These are phyloP conservation scores for Claviceps monticola DNA, from an alignment of 2,329 filamentous ascomycete genomes.

Conservation along the genomic window DNA sequence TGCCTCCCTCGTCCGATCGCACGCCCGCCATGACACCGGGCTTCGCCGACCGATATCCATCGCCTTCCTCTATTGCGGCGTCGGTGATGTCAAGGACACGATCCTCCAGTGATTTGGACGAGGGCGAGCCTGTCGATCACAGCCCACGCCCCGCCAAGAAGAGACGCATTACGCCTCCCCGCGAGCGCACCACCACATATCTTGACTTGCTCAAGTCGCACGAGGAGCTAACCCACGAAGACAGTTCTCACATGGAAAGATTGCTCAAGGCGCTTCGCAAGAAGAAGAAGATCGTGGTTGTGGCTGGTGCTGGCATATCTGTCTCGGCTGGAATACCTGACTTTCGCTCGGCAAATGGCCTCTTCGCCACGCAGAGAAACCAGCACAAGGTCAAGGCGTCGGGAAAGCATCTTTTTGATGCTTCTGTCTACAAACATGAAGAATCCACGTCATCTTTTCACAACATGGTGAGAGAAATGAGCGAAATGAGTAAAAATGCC, in stretches of 20 bases:
- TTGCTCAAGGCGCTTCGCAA: slow-evolving; percentile 64
- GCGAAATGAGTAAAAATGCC: slow-evolving; percentile 61
- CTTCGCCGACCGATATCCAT: slow-evolving; percentile 34
- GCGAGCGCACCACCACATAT: slow-evolving; percentile 64
- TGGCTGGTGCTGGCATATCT: slow-evolving; percentile 92
- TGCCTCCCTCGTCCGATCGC: slow-evolving; percentile 30
- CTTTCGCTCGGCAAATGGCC: slow-evolving; percentile 80
- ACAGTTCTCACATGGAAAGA: slow-evolving; percentile 46
- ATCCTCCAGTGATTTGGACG: slow-evolving; percentile 31
- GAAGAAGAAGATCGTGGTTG: slow-evolving; percentile 92
- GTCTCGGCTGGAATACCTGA: slow-evolving; percentile 95
- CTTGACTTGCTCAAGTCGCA: slow-evolving; percentile 53
- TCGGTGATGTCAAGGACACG: slow-evolving; percentile 37
- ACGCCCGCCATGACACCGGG: slow-evolving; percentile 27
- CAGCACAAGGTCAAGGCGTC: slow-evolving; percentile 82
- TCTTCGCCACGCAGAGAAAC: slow-evolving; percentile 73
- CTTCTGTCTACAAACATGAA: slow-evolving; percentile 91
- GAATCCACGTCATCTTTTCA: slow-evolving; percentile 83
- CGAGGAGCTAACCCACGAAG: slow-evolving; percentile 30
- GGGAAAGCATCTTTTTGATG: slow-evolving; percentile 92
- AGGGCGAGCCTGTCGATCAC: slow-evolving; percentile 31
- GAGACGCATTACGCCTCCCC: slow-evolving; percentile 47
- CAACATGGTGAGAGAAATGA: slow-evolving; percentile 85
- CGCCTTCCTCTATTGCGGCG: slow-evolving; percentile 31
- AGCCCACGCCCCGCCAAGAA: slow-evolving; percentile 62